Base-by-base conservation (phyloP, 176 grass and related monocot genomes). In the Dendrocalamus sinicus region DNA sequence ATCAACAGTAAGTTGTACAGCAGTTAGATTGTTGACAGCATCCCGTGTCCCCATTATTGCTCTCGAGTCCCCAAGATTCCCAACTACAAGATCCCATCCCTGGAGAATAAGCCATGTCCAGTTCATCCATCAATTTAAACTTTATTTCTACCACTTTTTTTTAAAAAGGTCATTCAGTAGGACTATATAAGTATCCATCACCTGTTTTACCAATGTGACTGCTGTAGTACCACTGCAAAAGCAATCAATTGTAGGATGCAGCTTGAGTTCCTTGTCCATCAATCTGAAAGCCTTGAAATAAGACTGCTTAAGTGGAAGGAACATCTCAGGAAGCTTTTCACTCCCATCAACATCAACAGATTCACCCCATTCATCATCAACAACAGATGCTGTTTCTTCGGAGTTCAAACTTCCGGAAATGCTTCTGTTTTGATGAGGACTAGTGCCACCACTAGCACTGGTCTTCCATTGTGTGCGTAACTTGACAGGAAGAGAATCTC, bases 21-120 rank as follows among this genome's bases (percentile, higher is more conserved):
- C 94, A 66, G 80, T 89, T 94, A 99, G 93, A 86, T 96, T 99
- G 63, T 99, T 96, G 71, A 86, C 76, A 26, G 80, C 79, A 88
- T 99, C 93, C 65, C 90, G 84, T 57, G 96, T 96, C 62, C 86
- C 96, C 88, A 99, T 82, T 88, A 99, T 83, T 91, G 96, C 96
- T 92, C 96, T 99, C 5, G 96, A 99, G 72, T 99, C 96, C 54
- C 96, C 96, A 57, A 99, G 85, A 85, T 99, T 99, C 88, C 96
- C 96, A 77, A 99, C 84, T 86, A 99, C 84, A 76, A 99, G 96
- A 91, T 99, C 93, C 55, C 69, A 86, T 45, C 96, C 96, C 96
- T 99, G 92, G 75, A 73, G 75, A 90, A 92, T 80, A 83, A 91
- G 48, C 32, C 70, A 87, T 79, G 70, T 74, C 55, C 47, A 74